Base-by-base conservation (phyloP, 345 rosid species). In the Ailanthus altissimus region DNA sequence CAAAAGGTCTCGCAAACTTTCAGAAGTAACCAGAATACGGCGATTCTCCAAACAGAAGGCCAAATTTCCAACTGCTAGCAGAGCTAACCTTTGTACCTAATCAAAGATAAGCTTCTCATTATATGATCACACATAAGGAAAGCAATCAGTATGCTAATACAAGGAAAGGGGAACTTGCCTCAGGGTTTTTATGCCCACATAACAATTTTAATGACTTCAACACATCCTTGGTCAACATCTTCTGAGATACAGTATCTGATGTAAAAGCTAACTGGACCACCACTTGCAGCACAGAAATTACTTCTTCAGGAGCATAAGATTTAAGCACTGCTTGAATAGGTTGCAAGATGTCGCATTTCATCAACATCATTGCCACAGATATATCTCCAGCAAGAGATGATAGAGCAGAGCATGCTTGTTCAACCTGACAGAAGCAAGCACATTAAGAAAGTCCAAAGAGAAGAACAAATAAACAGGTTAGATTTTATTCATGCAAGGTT, bases 281-380 rank as follows among this genome's bases (percentile, higher is more conserved):
- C 61, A 96, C 99, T 85, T 92, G 94, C 85, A 96, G 82, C 69
- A 96, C 98, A 70, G 99, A 91, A 47, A 90, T 88, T 66, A 96
- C 89, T 86, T 91, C 98, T 68, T 92, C 97, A 20, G 87, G 88
- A 70, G 86, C 82, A 77, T 83, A 80, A 42, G 96, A 93, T 85
- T 88, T 96, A 80, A 94, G 78, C 50, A 91, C 98, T n/a, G 88
- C 85, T 86, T 92, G 97, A 83, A 89, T 89, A 61, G 97, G 98
- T 85, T 93, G 90, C 99, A 96, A 92, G 72, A 94, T 91, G 79
- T 96, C 99, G 67, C 97, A 96, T 87, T 96, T 96, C 90, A 96
- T 91, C 84, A 96, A 86, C 87, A 90, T 93, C 93, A 96, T 86
- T 43, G 95, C 97, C 47, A 96, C 91, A 8, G 94, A 89, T 72